Evolutionary conservation across 2,329 filamentous ascomycete species (phyloP), one percentile per base, ranked within the genome.

Genomic region (Penicillium sp.): DNA sequence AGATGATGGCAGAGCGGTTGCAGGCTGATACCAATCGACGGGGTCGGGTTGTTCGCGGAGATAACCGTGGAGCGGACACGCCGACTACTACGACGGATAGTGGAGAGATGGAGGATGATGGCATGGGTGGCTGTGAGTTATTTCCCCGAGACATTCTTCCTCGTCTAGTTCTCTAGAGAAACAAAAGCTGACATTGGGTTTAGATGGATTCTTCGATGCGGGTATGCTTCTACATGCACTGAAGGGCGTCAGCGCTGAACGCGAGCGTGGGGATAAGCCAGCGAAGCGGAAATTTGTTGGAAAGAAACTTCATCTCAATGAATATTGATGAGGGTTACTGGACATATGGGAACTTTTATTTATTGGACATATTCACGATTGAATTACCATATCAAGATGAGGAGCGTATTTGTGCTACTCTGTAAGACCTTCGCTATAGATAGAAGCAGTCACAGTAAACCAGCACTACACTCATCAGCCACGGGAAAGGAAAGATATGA

Each of bases 121-220:
- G 92, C 67, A 84, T 97, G 73, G 93, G 93, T 67, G 93, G 94
- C 77, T 97, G 93, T 97, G 86, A 89, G 91, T 64, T 13, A 14
- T 55, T 45, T 40, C 42, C 42, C 19, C 19, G 53, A 35, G 19
- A 43, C 25, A 28, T 42, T 13, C 28, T 10, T 55, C 35, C 1
- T 16, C 1, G 33, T 35, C 11, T 35, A 13, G 11, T 13, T 35
- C 6, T 11, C 2, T 5, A 13, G 35, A 8, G 38, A 6, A 49
- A n/a, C 8, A 22, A 2, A 2, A 49, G 57, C 57, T 65, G 67
- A 66, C 46, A 35, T 46, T 4, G 6, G 48, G 53, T 51, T 13
- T 73, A 97, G 93, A 97, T 82, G 94, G 94, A 35, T 97, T 98
- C 82, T 98, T 98, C 79, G 94, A 98, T 75, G 93, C 94, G 0